Base-by-base conservation (phyloP, 768 basidiomycete species). In the Lactifluus piperatus region DNA sequence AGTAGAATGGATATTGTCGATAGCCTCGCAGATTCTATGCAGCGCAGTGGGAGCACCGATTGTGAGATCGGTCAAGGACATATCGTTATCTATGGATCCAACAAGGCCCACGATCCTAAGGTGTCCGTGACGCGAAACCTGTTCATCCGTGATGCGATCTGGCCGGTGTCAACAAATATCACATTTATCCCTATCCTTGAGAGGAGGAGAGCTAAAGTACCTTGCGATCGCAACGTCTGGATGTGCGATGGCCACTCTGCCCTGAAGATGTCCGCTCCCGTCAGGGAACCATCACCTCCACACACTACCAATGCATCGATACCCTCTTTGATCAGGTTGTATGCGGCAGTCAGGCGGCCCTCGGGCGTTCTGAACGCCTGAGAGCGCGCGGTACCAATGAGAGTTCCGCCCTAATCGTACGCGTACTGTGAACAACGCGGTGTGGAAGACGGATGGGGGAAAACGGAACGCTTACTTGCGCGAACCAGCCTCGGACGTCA, bases 41-140 rank as follows among this genome's bases (percentile, higher is more conserved):
- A 99, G 76, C 20, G 95, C 95, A 2, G 95, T 99, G 0, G 91
- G 85, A 1, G 94, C 95, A 49, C 95, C 97, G 68, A 98, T 98
- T 7, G 97, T 99, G 68, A 97, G 72, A 72, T 98, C 94, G 20
- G 97, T 98, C 81, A 95, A 79, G 16, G 90, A 88, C 94, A 99
- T 97, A 70, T 98, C 97, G 68, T 99, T 99, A 74, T 99, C 97
- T 69, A 99, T 98, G 4, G 93, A 95, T 36, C 97, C 97, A 60
- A 98, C 97, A 43, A 99, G 83, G n/a, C 97, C 97, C 62, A 95
- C 95, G 65, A 99, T 97, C 71, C 83, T 89, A 63, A 99, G 85
- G 67, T 97, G 90, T 24, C 83, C 77, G 67, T 94, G 86, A 14
- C 75, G 74, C n/a, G 77, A 69, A 34, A 79, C 78, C 67, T 97